Base-by-base conservation (phyloP, 768 basidiomycete species). In the Termitomyces heimii region DNA sequence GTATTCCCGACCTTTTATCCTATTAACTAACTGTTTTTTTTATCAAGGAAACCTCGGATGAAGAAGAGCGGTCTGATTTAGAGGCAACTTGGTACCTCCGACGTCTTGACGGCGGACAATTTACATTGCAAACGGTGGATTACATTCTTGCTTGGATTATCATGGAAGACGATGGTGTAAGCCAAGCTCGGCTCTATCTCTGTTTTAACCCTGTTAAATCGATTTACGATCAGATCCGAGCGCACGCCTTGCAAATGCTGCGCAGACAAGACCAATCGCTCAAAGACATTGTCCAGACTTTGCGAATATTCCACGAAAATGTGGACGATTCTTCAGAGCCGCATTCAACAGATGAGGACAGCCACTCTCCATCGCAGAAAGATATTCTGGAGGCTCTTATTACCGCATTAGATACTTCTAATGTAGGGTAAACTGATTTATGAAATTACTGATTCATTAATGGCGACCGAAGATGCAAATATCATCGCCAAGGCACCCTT, bases 141-240 rank as follows among this genome's bases (percentile, higher is more conserved):
- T 98, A 95, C 64, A 89, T 98, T 58, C 72, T 98, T 39, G 94
- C 90, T 5, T 99, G 97, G 97, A 72, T 98, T 28, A 81, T 85
- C 55, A 95, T 98, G 94, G 97, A 99, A 72, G 96, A 98, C 64
- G 96, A 98, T 64, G 97, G 96, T 37, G 97, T 97, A 74, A 55
- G 90, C 16, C 28, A 42, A 24, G 2, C 24, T 71, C 4, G 0
- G 58, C 14, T 59, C 43, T 26, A 43, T 44, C 20, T 29, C 8
- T 35, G 2, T 26, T 35, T 48, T 57, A 48, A 46, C 16, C 26
- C 34, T 39, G 56, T 10, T 34, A 10, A 34, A 28, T 6, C 34
- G 12, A 16, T 52, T 22, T 29, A 3, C 32, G 4, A 37, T 12
- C 64, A 98, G 96, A 85, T 94, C 52, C 87, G 85, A 48, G 73